phyloP scores from a whole-genome alignment of 345 rosid species.

The Bretschneidera sinensis region DNA sequence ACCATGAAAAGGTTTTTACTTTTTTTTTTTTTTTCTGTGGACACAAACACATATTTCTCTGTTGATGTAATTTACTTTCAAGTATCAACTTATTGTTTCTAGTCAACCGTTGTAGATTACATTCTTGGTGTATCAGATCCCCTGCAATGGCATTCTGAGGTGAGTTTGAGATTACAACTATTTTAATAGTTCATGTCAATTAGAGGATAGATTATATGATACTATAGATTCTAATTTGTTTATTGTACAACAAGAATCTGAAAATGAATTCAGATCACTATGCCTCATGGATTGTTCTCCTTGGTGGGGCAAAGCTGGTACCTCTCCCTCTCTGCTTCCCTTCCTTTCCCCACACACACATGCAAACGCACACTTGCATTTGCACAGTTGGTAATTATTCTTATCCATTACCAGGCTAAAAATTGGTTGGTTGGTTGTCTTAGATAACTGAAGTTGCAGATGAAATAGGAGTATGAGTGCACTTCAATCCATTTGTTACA shows the following conservation, averaged over 20 bases:
- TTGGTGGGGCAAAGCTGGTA: constrained; percentile 84
- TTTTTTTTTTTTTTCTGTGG: neutral
- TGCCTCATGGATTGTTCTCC: constrained; percentile 72
- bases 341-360: too few species aligned
- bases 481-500: constrained; percentile 80
- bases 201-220: too few species aligned
- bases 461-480: constrained; percentile 79
- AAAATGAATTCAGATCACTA: constrained; percentile 76
- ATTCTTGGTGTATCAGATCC: constrained; percentile 86
- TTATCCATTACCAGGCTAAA: constrained; percentile 2
- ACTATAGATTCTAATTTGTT: neutral
- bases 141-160: constrained; percentile 78
- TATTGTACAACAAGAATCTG: constrained; percentile 53
- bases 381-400: too few species aligned
- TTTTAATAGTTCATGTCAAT: neutral
- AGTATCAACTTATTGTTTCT: constrained; percentile 17
- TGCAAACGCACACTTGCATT: too few species aligned
- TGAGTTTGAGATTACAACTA: constrained; percentile 14
- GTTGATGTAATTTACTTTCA: neutral
- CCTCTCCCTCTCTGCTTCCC: constrained; percentile 15
- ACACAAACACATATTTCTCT: neutral
- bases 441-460: constrained; percentile 74
- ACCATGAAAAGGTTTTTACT: constrained; percentile 60
- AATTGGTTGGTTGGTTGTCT: constrained; percentile 11
- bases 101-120: constrained; percentile 83